Evolutionary conservation across 129 eudicot genomes (phyloP).

Genomic region (Mikania micrantha): DNA sequence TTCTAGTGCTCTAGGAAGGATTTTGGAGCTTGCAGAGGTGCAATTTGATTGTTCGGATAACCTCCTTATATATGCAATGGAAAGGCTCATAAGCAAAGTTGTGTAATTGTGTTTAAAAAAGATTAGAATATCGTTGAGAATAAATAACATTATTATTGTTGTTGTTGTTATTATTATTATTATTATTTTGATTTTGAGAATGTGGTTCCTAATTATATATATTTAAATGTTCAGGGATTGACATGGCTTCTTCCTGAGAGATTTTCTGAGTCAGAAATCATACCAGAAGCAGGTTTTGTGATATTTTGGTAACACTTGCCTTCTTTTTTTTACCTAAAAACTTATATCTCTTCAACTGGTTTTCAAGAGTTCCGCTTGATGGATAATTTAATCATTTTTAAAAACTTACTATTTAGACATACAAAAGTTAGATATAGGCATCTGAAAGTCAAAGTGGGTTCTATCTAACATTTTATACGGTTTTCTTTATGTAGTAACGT

Average conservation of each 20-base stretch:
- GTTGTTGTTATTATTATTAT: no score
- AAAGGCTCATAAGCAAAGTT: background rate
- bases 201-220: background rate
- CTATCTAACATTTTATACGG: constrained; percentile 6
- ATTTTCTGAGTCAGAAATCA: constrained; percentile 88
- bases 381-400: no score
- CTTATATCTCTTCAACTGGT: constrained; percentile 2
- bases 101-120: background rate
- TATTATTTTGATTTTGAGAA: background rate
- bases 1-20: background rate
- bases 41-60: background rate
- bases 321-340: constrained; percentile 36
- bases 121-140: background rate
- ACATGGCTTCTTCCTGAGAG: constrained; percentile 99
- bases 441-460: background rate
- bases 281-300: constrained; percentile 99
- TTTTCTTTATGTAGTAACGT: constrained; percentile 60
- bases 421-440: background rate
- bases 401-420: no score
- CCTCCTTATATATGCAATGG: background rate
- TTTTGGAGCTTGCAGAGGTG: background rate
- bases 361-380: background rate
- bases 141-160: background rate
- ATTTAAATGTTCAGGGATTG: constrained; percentile 55
- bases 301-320: constrained; percentile 79